Percentiles rank a stretch among this genome's conserved stretches.
Conservation (phyloP, 345 rosid genomes). For the Rhizophora mangle region DNA sequence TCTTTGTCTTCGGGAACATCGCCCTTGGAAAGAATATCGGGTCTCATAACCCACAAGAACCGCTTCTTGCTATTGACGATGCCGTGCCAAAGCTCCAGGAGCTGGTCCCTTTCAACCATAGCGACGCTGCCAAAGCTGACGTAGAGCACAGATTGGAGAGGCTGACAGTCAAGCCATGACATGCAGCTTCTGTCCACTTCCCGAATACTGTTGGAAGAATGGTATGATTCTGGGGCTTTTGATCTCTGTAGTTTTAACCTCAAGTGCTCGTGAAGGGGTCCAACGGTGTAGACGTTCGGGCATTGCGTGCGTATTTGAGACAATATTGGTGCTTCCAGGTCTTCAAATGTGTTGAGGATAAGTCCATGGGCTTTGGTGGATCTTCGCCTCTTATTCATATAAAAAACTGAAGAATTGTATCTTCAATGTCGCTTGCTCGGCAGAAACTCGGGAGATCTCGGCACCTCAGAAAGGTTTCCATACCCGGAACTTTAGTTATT, state of each 20-base stretch:
- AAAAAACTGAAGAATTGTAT: conserved; percentile 14
- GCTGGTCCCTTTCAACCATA: conserved; percentile 19
- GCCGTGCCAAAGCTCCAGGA: conserved; percentile 47
- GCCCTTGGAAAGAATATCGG: neutral
- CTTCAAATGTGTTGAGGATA: conserved; percentile 65
- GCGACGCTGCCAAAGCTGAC: conserved; percentile 49
- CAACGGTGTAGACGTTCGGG: conserved; percentile 44
- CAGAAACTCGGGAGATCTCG: conserved; percentile 56
- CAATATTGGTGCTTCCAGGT: conserved; percentile 52
- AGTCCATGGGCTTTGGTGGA: conserved; percentile 39
- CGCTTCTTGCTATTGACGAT: conserved; percentile 31
- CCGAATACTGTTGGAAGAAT: conserved; percentile 28
- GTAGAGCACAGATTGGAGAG: conserved; percentile 36
- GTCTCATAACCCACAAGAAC: conserved; percentile 44
- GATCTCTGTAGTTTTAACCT: conserved; percentile 21
- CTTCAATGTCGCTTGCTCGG: conserved; percentile 22
- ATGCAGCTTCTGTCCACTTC: conserved; percentile 40
- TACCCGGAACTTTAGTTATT: conserved; percentile 39
- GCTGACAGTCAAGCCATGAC: conserved; percentile 46
- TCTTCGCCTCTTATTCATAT: conserved; percentile 23
- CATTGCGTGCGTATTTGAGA: conserved; percentile 38
- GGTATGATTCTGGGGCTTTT: neutral
- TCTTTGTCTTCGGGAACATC: neutral
- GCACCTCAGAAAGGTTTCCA: conserved; percentile 42
- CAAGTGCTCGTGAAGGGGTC: conserved; percentile 50